These are phyloP conservation scores for Phaeolepiota aurea DNA, from an alignment of 768 basidiomycete species.

Conservation along the genomic window DNA sequence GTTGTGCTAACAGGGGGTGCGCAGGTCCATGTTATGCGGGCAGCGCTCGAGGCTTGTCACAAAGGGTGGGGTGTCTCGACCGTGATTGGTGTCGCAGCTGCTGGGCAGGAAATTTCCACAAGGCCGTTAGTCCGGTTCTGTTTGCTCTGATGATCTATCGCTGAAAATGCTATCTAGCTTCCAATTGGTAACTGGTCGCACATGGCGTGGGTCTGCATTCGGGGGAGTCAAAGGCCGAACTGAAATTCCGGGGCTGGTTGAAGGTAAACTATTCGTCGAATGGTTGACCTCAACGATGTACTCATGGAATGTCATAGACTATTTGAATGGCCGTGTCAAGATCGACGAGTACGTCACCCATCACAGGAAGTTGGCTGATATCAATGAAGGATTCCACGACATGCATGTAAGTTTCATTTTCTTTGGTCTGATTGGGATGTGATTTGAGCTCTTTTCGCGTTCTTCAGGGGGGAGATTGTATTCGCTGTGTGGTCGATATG, in stretches of 20 bases:
- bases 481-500: slow-evolving; percentile 96
- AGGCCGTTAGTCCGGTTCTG: slow-evolving; percentile 51
- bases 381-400: slow-evolving; percentile 86
- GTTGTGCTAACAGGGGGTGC: too few relatives aligned
- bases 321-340: slow-evolving; percentile 72
- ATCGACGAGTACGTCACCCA: slow-evolving; percentile 98
- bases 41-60: slow-evolving; percentile 97
- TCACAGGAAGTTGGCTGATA: slow-evolving; percentile 59
- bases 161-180: slow-evolving; percentile 19
- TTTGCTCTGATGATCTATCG: not conserved
- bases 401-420: slow-evolving; percentile 75
- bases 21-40: slow-evolving; percentile 86
- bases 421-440: not conserved
- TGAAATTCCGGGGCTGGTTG: slow-evolving; percentile 88
- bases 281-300: not conserved
- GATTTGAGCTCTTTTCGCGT: slow-evolving; percentile 2
- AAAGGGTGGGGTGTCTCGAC: slow-evolving; percentile 99
- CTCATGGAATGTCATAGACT: slow-evolving; percentile 43
- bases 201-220: slow-evolving; percentile 93
- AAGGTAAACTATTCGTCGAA: slow-evolving; percentile 67
- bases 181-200: slow-evolving; percentile 73
- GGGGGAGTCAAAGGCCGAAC: slow-evolving; percentile 98
- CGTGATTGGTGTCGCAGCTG: slow-evolving; percentile 93
- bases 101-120: slow-evolving; percentile 91
- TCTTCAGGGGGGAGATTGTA: slow-evolving; percentile 71